These are phyloP conservation scores for Picea engelmannii DNA, from an alignment of 83 land plant genomes.

Conservation along the genomic window DNA sequence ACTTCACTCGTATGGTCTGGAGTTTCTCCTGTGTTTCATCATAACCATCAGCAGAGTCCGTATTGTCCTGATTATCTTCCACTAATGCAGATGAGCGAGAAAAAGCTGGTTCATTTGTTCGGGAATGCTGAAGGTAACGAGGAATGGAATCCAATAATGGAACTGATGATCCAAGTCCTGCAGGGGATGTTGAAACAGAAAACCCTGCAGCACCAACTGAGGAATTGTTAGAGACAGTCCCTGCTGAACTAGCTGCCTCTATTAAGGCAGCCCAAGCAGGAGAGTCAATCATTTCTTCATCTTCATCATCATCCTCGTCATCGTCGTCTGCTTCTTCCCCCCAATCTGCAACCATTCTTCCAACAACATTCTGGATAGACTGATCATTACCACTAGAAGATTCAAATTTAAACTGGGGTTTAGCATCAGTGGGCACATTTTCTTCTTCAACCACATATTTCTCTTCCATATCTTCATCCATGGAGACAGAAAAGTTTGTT, in stretches of 20 bases:
- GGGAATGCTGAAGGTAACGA: slow-evolving; percentile 48
- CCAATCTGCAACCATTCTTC: slow-evolving; percentile 28
- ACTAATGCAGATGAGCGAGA: slow-evolving; percentile 28
- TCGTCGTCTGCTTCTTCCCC: slow-evolving; percentile 34
- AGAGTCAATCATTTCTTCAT: slow-evolving; percentile 20
- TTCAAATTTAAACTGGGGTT: slow-evolving; percentile 12
- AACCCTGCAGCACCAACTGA: slow-evolving; percentile 82
- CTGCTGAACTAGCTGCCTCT: slow-evolving; percentile 35
- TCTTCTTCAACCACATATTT: slow-evolving; percentile 6
- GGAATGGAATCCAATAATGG: slow-evolving; percentile 56
- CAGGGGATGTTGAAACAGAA: slow-evolving; percentile 58
- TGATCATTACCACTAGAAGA: slow-evolving; percentile 16
- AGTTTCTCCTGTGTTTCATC: slow-evolving; percentile 74
- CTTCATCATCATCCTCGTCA: slow-evolving; percentile 29
- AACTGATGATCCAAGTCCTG: slow-evolving; percentile 69
- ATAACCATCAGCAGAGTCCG: slow-evolving; percentile 63
- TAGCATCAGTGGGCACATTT: background rate
- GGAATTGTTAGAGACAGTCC: slow-evolving; percentile 41
- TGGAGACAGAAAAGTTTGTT: background rate
- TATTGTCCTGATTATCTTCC: slow-evolving; percentile 51
- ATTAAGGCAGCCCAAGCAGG: slow-evolving; percentile 20
- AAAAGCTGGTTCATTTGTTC: slow-evolving; percentile 42
- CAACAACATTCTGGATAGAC: slow-evolving; percentile 24
- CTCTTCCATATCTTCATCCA: background rate
- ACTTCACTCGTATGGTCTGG: slow-evolving; percentile 90